Evolutionary conservation across 2,329 filamentous ascomycete genomes (phyloP).

Genomic region (Herpotrichia juniperi): DNA sequence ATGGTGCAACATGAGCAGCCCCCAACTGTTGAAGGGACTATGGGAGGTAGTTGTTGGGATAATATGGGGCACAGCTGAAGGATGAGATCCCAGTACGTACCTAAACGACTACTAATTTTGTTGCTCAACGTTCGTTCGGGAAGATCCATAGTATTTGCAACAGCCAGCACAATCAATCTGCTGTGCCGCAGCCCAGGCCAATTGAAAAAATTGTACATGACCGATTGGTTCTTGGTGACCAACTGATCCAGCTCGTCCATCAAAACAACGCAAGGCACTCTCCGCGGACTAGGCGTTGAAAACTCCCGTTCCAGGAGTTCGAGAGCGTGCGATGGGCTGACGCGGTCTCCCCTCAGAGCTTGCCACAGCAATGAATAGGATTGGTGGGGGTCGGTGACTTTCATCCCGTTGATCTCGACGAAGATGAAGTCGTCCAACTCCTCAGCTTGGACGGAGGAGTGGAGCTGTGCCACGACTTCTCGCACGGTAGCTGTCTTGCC

Average conservation of each 20-base stretch:
- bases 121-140: conserved; percentile 96
- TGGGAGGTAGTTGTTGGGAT: no score
- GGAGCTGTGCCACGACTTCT: conserved; percentile 88
- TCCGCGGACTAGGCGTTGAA: conserved; percentile 83
- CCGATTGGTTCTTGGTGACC: conserved; percentile 97
- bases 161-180: conserved; percentile 91
- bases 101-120: conserved; percentile 87
- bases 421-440: conserved; percentile 99
- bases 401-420: conserved; percentile 99
- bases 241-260: conserved; percentile 99
- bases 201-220: conserved; percentile 99
- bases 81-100: conserved; percentile 37
- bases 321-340: conserved; percentile 88
- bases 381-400: conserved; percentile 96
- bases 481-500: conserved; percentile 97
- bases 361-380: conserved; percentile 96
- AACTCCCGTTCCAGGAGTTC: conserved; percentile 93
- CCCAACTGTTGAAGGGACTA: no score
- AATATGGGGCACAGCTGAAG: conserved; percentile 22
- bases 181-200: conserved; percentile 94
- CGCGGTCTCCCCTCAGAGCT: conserved; percentile 88
- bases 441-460: conserved; percentile 84
- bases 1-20: conserved; percentile 17
- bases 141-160: conserved; percentile 98
- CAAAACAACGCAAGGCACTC: conserved; percentile 92